Base-by-base conservation (phyloP, 257 asterid genomes). In the Hygrophila difformis region DNA sequence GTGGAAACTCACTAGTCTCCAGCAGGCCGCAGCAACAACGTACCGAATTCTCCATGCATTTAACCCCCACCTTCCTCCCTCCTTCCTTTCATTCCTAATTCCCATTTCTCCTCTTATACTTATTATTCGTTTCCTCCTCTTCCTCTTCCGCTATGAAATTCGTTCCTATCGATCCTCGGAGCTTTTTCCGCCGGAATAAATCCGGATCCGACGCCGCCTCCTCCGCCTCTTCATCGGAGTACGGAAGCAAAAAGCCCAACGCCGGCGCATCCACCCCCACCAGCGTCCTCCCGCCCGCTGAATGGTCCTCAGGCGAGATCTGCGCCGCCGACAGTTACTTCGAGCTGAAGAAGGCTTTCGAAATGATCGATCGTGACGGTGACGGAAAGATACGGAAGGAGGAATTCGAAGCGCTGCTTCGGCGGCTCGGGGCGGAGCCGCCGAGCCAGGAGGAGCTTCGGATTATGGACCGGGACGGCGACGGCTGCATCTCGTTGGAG, bases 211-310 rank as follows among this genome's bases (percentile, higher is more conserved):
- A 33, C 3, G 12, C 37, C 37, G 78, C 75, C 6, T 0, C 70
- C 74, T 4, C 51, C 56, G 0, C 72, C 41, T 5, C 67, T 5
- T 58, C 78, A 36, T 63, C 55, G 23, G 74, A 66, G 7, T 63
- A 62, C 35, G 51, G n/a, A 13, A 47, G 40, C 64, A 67, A 72
- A 24, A 63, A 55, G n/a, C 39, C 63, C 7, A 18, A 46, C 47
- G n/a, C n/a, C n/a, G 84, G 78, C 6, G 81, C 55, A 0, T 47
- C 76, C 28, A 79, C 97, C 31, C 93, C 93, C 0, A 80, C 84
- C 5, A 87, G 91, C 76, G 94, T 82, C 16, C 68, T 86, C 2
- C 93, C 94, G 0, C 1, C 77, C 37, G 76, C 61, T 18, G 81
- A 79, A 1, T 76, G 81, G 81, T 55, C 86, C n/a, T n/a, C n/a